Evolutionary conservation across 2,329 filamentous ascomycete species (phyloP).

Genomic region (Hawksworthiomyces lignivorus): DNA sequence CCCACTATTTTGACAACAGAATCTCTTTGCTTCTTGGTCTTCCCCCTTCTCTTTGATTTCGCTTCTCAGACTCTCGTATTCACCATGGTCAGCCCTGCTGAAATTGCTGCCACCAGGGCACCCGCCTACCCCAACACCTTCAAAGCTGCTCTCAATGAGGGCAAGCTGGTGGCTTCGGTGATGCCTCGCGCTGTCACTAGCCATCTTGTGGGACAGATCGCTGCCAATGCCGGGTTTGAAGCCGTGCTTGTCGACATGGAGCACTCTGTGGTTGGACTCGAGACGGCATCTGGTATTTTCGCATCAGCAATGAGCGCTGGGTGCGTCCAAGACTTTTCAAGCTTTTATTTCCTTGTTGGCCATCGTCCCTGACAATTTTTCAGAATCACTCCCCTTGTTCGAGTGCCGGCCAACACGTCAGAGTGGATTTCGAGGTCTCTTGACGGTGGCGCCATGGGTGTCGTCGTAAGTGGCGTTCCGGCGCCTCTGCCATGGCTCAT

Average conservation of each 20-base stretch:
- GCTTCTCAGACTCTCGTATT: neutral
- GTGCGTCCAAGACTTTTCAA: too few species aligned
- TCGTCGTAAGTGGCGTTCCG: neutral
- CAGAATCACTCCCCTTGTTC: neutral
- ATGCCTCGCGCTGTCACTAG: slow-evolving; percentile 2
- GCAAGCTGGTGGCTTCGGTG: neutral
- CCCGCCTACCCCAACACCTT: slow-evolving; percentile 3
- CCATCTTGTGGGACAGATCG: slow-evolving; percentile 1
- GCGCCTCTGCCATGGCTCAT: too few species aligned
- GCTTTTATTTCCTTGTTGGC: too few species aligned
- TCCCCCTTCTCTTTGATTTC: too few species aligned
- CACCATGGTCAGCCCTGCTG: neutral
- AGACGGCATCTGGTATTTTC: slow-evolving; percentile 2
- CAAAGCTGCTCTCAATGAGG: neutral
- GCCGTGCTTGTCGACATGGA: slow-evolving; percentile 5
- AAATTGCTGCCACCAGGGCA: neutral
- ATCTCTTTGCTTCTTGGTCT: too few species aligned
- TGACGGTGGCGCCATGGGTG: slow-evolving; percentile 1
- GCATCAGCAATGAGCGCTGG: neutral
- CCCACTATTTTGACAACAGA: too few species aligned
- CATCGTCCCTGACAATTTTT: too few species aligned
- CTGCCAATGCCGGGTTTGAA: slow-evolving; percentile 1
- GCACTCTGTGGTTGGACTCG: neutral
- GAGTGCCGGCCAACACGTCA: neutral
- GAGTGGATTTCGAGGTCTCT: slow-evolving; percentile 2